These are phyloP conservation scores for Prunella vulgaris DNA, from an alignment of 257 asterid genomes.

Conservation along the genomic window DNA sequence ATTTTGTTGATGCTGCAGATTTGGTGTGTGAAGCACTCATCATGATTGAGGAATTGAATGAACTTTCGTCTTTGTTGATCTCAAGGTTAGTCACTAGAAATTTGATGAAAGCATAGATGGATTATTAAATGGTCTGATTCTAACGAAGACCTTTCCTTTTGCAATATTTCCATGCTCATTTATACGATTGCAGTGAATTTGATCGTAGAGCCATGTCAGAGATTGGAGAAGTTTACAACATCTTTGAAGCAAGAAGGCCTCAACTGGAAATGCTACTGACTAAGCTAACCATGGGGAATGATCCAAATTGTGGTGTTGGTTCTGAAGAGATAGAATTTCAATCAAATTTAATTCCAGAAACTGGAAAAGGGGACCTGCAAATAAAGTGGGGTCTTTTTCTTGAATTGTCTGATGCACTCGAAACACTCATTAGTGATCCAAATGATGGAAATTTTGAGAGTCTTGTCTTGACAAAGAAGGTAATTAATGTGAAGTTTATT, in stretches of 20 bases:
- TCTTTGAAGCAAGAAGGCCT: conserved; percentile 21
- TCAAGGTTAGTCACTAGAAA: conserved; percentile 10
- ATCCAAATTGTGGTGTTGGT: neutral
- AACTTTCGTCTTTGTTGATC: neutral
- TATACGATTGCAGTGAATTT: conserved; percentile 5
- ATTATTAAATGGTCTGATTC: neutral
- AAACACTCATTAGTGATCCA: too few species aligned
- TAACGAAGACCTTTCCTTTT: neutral
- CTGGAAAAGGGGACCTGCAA: too few species aligned
- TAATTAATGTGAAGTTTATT: too few species aligned
- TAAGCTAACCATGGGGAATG: neutral
- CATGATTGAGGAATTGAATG: neutral
- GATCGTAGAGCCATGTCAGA: neutral
- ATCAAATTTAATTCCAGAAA: too few species aligned
- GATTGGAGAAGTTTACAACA: conserved; percentile 17
- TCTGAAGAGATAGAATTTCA: too few species aligned
- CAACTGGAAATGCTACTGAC: neutral
- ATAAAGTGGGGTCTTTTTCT: too few species aligned
- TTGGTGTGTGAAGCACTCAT: neutral
- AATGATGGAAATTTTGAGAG: too few species aligned
- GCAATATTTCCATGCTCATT: neutral
- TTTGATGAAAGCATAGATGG: too few species aligned
- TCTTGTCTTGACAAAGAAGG: too few species aligned
- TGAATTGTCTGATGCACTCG: too few species aligned
- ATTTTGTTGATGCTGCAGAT: conserved; percentile 5